phyloP scores from a whole-genome alignment of 495 filamentous ascomycete species.

The Hypoxylon rickii region DNA sequence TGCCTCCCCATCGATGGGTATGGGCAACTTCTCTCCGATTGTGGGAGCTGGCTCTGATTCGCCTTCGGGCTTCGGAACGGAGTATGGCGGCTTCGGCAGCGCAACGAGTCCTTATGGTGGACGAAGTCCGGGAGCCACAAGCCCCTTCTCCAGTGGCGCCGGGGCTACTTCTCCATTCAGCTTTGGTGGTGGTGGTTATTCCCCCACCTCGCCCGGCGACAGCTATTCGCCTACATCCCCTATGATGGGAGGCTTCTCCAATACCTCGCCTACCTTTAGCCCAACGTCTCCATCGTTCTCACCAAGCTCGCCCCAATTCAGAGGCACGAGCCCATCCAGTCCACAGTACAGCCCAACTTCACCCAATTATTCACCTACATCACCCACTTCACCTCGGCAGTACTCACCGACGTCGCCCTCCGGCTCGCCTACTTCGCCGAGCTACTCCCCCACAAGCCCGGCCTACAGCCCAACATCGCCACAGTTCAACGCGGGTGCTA shows the following conservation, averaged over 20 bases:
- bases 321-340: conserved; percentile 59
- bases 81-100: conserved; percentile 58
- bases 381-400: conserved; percentile 62
- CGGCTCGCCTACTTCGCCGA: conserved; percentile 69
- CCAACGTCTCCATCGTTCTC: conserved; percentile 83
- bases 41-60: conserved; percentile 73
- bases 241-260: conserved; percentile 66
- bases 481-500: conserved; percentile 57
- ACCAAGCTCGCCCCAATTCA: conserved; percentile 72
- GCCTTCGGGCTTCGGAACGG: conserved; percentile 71
- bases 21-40: conserved; percentile 92
- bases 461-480: conserved; percentile 69
- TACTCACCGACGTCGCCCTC: conserved; percentile 65
- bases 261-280: conserved; percentile 71
- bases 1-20: conserved; percentile 67
- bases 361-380: conserved; percentile 79
- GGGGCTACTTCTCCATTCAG: conserved; percentile 74
- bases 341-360: conserved; percentile 84
- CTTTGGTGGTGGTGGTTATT: conserved; percentile 69
- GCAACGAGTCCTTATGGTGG: conserved; percentile 66
- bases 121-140: conserved; percentile 76
- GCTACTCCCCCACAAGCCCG: conserved; percentile 64
- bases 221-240: conserved; percentile 77
- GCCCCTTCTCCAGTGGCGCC: conserved; percentile 71
- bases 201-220: conserved; percentile 66